Percentiles rank a stretch among this genome's conserved stretches.
Evolutionary conservation across 148 eudicot species (phyloP).

Genomic region (Fagopyrum tataricum): DNA sequence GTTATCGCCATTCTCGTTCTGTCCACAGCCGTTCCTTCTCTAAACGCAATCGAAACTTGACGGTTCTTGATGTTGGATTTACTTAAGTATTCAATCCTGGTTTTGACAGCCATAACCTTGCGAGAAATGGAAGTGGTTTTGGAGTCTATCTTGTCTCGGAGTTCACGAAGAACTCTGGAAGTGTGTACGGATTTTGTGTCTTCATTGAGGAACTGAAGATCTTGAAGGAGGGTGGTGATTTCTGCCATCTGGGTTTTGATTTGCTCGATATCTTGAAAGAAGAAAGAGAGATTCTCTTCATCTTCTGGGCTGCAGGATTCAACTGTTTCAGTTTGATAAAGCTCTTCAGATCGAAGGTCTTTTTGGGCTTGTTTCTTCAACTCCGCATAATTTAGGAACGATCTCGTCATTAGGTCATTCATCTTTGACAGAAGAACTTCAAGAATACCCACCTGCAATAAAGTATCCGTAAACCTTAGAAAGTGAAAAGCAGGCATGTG

Average conservation of each 20-base stretch:
- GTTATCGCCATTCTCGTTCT: slow-evolving; percentile 56
- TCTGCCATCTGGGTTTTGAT: slow-evolving; percentile 57
- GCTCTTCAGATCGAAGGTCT: slow-evolving; percentile 37
- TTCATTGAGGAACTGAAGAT: slow-evolving; percentile 64
- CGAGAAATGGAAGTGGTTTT: slow-evolving; percentile 58
- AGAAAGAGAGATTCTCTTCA: slow-evolving; percentile 47
- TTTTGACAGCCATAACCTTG: slow-evolving; percentile 46
- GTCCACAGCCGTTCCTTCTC: slow-evolving; percentile 50
- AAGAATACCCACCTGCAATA: slow-evolving; percentile 23
- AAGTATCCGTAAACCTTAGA: background rate
- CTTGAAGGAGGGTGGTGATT: slow-evolving; percentile 53
- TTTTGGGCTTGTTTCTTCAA: slow-evolving; percentile 67
- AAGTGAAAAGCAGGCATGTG: no score
- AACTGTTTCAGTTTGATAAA: slow-evolving; percentile 25
- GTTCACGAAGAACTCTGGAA: slow-evolving; percentile 52
- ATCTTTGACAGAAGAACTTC: slow-evolving; percentile 27
- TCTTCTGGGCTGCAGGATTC: slow-evolving; percentile 38
- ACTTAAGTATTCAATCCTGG: slow-evolving; percentile 51
- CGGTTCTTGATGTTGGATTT: slow-evolving; percentile 39
- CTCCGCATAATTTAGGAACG: slow-evolving; percentile 75
- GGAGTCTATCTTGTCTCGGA: slow-evolving; percentile 71
- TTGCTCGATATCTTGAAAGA: slow-evolving; percentile 57
- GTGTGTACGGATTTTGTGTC: slow-evolving; percentile 68
- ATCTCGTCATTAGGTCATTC: slow-evolving; percentile 88
- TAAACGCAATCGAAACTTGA: slow-evolving; percentile 23